Conservation (phyloP, 441 rosid species). For the Raphanus hybrid region DNA sequence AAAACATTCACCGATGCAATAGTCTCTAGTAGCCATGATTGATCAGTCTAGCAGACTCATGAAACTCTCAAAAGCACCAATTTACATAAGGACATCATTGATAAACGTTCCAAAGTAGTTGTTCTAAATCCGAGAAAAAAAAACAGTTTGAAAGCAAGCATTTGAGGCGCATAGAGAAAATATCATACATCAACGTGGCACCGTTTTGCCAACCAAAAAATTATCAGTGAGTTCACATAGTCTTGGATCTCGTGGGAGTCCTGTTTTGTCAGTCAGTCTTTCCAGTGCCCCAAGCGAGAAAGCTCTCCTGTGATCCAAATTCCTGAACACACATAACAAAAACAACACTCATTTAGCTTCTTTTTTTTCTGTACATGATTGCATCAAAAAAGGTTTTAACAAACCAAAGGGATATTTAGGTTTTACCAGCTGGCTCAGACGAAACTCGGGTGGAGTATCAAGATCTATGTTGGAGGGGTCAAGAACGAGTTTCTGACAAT, state of each 20-base stretch:
- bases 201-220: slow-evolving; percentile 33
- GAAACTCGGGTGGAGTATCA: slow-evolving; percentile 92
- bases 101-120: slow-evolving; percentile 18
- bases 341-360: background rate
- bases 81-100: slow-evolving; percentile 13
- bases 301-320: slow-evolving; percentile 95
- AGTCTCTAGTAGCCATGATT: too few species aligned
- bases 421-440: slow-evolving; percentile 92
- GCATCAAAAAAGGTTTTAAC: background rate
- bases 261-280: slow-evolving; percentile 43
- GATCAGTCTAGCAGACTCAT: background rate
- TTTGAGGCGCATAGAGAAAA: too few species aligned
- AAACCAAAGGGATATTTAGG: background rate
- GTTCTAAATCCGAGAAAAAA: slow-evolving; percentile 16
- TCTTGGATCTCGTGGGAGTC: slow-evolving; percentile 17
- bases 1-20: too few species aligned
- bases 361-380: background rate
- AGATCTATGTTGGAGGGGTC: slow-evolving; percentile 84
- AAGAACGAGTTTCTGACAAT: slow-evolving; percentile 70
- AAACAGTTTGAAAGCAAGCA: background rate
- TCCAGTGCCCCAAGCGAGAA: slow-evolving; percentile 73
- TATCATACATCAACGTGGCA: slow-evolving; percentile 26
- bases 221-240: background rate
- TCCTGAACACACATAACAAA: slow-evolving; percentile 52
- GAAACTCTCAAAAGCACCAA: slow-evolving; percentile 15